phyloP scores from a whole-genome alignment of 1,284 basidiomycete species.

The Farysia itapuensis region DNA sequence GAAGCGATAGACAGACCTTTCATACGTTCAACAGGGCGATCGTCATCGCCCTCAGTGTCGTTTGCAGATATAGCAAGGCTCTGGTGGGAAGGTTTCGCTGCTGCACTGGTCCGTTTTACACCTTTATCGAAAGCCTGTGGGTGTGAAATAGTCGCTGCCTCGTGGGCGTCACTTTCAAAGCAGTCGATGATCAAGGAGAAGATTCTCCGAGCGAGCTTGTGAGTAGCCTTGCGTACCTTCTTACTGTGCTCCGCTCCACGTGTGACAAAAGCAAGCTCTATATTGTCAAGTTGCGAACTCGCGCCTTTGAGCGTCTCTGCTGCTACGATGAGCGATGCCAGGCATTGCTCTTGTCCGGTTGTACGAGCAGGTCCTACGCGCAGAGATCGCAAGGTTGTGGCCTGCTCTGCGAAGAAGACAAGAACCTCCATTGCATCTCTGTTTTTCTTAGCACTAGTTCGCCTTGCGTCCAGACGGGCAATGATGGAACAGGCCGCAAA shows the following conservation, averaged over 20 bases:
- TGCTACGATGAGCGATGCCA: slow-evolving; percentile 24
- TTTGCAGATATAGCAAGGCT: no score
- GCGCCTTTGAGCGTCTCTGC: slow-evolving; percentile 34
- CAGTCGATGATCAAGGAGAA: slow-evolving; percentile 22
- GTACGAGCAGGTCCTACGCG: neutral
- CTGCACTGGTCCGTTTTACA: no score
- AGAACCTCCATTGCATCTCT: no score
- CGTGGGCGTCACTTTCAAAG: slow-evolving; percentile 40
- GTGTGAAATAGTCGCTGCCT: no score
- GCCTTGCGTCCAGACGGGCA: no score
- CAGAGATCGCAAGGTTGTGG: neutral
- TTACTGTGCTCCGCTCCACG: slow-evolving; percentile 10
- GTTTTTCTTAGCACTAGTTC: no score
- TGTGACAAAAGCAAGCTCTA: slow-evolving; percentile 6
- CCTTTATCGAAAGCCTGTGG: no score
- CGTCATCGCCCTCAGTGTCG: no score
- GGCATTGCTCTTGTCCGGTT: slow-evolving; percentile 1
- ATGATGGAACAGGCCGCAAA: no score
- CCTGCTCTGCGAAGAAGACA: neutral
- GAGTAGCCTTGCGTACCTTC: slow-evolving; percentile 29
- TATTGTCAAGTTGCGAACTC: slow-evolving; percentile 21
- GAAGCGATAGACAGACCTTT: slow-evolving; percentile 16
- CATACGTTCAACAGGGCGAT: no score
- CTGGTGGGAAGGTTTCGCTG: no score
- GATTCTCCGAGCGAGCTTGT: slow-evolving; percentile 30